phyloP scores from a whole-genome alignment of 495 filamentous ascomycete genomes.

The Lophiotrema nucula region DNA sequence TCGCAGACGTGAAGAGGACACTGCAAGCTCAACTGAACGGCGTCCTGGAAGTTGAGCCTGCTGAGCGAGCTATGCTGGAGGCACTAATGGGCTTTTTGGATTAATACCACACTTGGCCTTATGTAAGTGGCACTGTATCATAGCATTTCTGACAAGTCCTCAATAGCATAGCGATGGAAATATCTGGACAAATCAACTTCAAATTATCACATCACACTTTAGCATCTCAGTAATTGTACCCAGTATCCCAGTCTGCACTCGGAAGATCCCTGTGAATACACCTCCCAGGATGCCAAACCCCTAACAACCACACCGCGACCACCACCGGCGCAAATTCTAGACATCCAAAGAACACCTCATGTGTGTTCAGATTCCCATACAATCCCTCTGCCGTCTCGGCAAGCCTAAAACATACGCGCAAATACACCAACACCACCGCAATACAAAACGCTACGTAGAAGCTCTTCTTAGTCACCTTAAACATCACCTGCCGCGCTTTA shows the following conservation, averaged over 20 bases:
- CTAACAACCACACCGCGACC: conserved; percentile 46
- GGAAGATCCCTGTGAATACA: too few species aligned
- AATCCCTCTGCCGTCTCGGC: conserved; percentile 56
- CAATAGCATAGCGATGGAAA: too few species aligned
- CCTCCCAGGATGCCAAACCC: conserved; percentile 51
- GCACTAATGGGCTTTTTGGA: conserved; percentile 52
- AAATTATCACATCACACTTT: too few species aligned
- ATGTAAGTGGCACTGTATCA: too few species aligned
- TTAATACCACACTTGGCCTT: too few species aligned
- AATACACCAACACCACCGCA: conserved; percentile 51
- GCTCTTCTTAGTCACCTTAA: neutral
- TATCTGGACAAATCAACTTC: too few species aligned
- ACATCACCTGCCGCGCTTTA: conserved; percentile 9
- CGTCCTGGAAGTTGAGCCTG: conserved; percentile 51
- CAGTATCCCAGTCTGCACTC: too few species aligned
- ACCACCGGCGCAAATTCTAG: conserved; percentile 56
- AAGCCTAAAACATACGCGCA: conserved; percentile 54
- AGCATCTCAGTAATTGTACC: too few species aligned
- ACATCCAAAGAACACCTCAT: conserved; percentile 53
- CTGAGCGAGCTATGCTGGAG: conserved; percentile 66
- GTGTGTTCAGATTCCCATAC: conserved; percentile 43
- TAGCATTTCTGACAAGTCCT: too few species aligned
- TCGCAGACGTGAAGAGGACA: conserved; percentile 63
- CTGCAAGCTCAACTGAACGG: conserved; percentile 68
- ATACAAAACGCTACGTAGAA: conserved; percentile 45